Conservation (phyloP, 2,329 filamentous ascomycete genomes). For the Alternaria postmessia region DNA sequence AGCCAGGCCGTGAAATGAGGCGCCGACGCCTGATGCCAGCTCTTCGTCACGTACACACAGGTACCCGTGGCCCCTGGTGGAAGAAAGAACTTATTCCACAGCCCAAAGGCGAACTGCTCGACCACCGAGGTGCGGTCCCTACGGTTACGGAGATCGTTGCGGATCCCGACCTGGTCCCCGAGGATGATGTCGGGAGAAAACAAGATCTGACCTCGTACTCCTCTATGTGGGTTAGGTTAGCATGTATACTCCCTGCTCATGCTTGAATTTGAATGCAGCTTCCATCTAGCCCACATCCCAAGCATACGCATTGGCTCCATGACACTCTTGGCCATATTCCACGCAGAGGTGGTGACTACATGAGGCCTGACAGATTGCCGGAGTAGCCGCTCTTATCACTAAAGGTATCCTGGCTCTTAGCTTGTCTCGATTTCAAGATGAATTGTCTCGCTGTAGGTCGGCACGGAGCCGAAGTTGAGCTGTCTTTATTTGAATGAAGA, state of each 20-base stretch:
- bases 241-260: neutral
- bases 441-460: neutral
- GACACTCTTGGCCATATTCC: neutral
- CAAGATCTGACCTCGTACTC: neutral
- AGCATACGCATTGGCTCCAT: too few relatives aligned
- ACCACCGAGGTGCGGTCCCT: neutral
- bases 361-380: neutral
- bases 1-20: constrained; percentile 19
- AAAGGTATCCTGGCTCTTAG: neutral
- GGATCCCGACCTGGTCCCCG: constrained; percentile 1
- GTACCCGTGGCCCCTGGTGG: neutral
- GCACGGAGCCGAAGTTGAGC: neutral
- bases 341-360: neutral
- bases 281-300: too few relatives aligned
- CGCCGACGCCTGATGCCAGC: constrained; percentile 11
- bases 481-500: neutral
- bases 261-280: neutral
- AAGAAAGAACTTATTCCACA: neutral
- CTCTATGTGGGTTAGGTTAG: neutral
- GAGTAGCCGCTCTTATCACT: neutral
- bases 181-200: neutral
- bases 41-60: constrained; percentile 5
- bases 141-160: neutral
- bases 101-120: constrained; percentile 6
- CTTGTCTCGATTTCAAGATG: neutral